Evolutionary conservation across 2,329 filamentous ascomycete genomes (phyloP).

Genomic region (Colletotrichum cordylinicola): DNA sequence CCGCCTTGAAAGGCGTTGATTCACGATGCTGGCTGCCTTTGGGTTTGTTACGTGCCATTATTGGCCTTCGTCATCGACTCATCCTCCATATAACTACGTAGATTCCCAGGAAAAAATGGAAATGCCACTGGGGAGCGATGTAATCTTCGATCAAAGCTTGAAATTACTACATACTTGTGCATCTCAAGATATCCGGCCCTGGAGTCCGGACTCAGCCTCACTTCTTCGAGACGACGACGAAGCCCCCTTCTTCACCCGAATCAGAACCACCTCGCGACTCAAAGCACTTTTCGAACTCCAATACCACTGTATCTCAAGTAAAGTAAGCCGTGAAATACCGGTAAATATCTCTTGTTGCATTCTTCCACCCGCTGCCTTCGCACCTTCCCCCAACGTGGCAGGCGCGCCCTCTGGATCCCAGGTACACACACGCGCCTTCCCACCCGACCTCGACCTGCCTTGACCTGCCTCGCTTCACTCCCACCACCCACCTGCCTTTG

Average conservation of each 20-base stretch:
- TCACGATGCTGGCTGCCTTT: neutral
- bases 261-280: neutral
- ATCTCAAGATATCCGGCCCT: neutral
- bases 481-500: neutral
- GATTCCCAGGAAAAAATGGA: neutral
- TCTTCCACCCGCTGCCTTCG: neutral
- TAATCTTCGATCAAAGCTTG: neutral
- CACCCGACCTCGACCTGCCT: neutral
- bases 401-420: neutral
- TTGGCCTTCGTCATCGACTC: neutral
- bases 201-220: neutral
- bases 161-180: neutral
- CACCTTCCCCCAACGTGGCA: neutral
- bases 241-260: accelerated
- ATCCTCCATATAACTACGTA: neutral
- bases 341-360: neutral
- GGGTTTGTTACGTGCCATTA: neutral
- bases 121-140: accelerated
- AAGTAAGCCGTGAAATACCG: neutral
- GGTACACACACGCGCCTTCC: neutral
- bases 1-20: neutral
- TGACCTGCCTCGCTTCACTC: neutral
- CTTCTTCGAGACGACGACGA: neutral
- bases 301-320: neutral
- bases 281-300: neutral